Base-by-base conservation (phyloP, 1,284 basidiomycete genomes). In the Golubevia pallescens region DNA sequence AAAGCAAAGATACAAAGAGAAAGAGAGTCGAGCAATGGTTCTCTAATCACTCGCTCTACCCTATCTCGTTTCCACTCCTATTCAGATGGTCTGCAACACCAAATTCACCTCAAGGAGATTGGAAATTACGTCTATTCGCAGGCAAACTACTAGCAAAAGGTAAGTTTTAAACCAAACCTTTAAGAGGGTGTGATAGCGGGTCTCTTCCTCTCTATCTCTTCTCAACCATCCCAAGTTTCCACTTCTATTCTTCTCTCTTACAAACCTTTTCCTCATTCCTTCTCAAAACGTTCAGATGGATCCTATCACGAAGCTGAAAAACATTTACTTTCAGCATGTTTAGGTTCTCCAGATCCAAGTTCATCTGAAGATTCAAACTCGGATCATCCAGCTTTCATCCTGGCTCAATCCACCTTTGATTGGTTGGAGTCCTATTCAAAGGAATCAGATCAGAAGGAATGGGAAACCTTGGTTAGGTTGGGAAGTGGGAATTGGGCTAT, bases 91-190 rank as follows among this genome's bases (percentile, higher is more conserved):
- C 72, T 10, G 51, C 66, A 48, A 68, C 72, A 28, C 63, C 66
- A 6, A 59, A 61, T 0, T 63, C 69, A n/a, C 58, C 74, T 1
- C 66, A 73, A 3, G 82, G 82, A 4, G 81, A 84, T 61, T 68
- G 73, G 1, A 59, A 70, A 61, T 61, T 85, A 32, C 67, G 78
- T 10, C 62, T 82, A 20, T 74, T 66, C 32, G 65, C 81, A 8
- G 81, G 73, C 1, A 74, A 85, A 58, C 51, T 82, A 34, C 69
- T 80, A 13, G 68, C 68, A 4, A 74, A 74, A 32, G 74, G 70
- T 73, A 59, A 16, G 61, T 60, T 14, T 52, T 6, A 1, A 7
- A 5, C 14, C n/a, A n/a, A n/a, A n/a, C n/a, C n/a, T n/a, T n/a
- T n/a, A n/a, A n/a, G n/a, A n/a, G n/a, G n/a, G n/a, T 13, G 2